Conservation (phyloP, 345 rosid genomes). For the Populus nigra region DNA sequence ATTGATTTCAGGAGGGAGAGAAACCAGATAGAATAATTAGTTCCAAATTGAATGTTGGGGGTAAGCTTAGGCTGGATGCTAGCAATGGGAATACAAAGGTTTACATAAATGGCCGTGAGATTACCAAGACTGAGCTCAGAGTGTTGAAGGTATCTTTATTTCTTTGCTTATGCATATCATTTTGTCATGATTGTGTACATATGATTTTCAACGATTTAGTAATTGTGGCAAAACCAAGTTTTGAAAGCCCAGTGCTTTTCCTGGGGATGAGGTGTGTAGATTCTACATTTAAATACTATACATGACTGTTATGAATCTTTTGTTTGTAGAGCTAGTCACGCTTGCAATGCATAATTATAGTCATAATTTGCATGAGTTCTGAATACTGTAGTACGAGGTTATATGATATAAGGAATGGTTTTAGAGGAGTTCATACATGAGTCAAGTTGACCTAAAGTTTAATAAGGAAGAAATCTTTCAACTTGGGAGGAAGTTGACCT, state of each 20-base stretch:
- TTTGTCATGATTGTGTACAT: not conserved
- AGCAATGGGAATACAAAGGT: constrained; percentile 61
- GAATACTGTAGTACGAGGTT: not conserved
- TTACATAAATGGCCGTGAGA: constrained; percentile 67
- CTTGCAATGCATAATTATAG: not conserved
- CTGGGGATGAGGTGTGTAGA: not conserved
- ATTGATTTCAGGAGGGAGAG: constrained; percentile 53
- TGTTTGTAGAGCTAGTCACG: not conserved
- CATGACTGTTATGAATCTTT: not conserved
- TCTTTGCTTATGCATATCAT: not conserved
- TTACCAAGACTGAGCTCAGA: constrained; percentile 47
- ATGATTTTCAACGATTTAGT: not conserved
- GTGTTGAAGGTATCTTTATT: constrained; percentile 40
- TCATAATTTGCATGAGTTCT: not conserved
- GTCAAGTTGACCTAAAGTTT: not conserved
- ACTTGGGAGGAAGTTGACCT: not conserved
- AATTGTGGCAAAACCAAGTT: not conserved
- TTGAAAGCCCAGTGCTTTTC: not conserved
- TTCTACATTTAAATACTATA: not conserved
- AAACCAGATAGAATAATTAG: constrained; percentile 59
- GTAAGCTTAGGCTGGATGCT: constrained; percentile 47
- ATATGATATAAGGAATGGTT: not conserved
- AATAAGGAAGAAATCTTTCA: not conserved
- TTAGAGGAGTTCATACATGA: not conserved
- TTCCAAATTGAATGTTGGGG: constrained; percentile 52